Conservation (phyloP, 2,329 filamentous ascomycete species). For the Plectosphaerella sp. region DNA sequence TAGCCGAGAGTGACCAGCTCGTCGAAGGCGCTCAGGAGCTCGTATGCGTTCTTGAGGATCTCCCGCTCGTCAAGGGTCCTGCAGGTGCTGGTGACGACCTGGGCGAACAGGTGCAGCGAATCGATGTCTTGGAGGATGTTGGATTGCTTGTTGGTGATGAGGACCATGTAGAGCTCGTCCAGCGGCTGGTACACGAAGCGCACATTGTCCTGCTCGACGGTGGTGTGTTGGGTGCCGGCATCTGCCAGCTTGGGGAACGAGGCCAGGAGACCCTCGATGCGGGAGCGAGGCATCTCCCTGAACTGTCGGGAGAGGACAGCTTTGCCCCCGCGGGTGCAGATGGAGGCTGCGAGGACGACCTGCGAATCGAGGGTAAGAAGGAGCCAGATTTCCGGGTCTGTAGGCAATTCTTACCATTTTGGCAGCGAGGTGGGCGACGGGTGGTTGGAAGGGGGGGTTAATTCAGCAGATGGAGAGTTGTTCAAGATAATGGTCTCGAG, state of each 20-base stretch:
- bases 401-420: conserved; percentile 9
- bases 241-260: conserved; percentile 98
- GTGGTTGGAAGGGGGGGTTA: too few relatives aligned
- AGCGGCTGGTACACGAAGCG: conserved; percentile 99
- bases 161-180: conserved; percentile 98
- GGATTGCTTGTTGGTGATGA: conserved; percentile 98
- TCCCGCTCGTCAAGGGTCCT: conserved; percentile 94
- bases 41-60: conserved; percentile 91
- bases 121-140: conserved; percentile 99
- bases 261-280: conserved; percentile 93
- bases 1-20: conserved; percentile 95
- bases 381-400: neutral
- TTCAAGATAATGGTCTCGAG: too few relatives aligned
- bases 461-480: too few relatives aligned
- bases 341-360: conserved; percentile 98
- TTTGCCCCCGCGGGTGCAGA: conserved; percentile 97
- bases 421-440: neutral
- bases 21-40: conserved; percentile 93
- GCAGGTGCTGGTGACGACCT: conserved; percentile 95
- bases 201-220: conserved; percentile 98
- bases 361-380: conserved; percentile 27
- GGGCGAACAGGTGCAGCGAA: conserved; percentile 93
- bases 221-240: conserved; percentile 94
- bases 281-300: conserved; percentile 92
- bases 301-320: conserved; percentile 97